Evolutionary conservation across 306 rosid genomes (phyloP), one percentile per base, ranked within the genome.

Genomic region (Medicago lupulina): DNA sequence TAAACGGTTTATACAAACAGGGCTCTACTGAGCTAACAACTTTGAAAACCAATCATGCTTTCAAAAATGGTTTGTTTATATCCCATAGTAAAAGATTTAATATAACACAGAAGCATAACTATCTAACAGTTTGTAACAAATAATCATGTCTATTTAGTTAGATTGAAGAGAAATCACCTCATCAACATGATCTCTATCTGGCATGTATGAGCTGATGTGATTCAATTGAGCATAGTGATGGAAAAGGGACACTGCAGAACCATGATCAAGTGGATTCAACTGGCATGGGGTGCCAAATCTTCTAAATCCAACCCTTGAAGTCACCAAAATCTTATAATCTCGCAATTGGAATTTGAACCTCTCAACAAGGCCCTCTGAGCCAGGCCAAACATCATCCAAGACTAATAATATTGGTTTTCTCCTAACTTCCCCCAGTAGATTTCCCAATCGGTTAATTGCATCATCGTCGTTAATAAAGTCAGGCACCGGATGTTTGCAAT

Each of bases 351-450:
- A 81, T 23, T 41, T 34, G 7, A 89, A 80, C 71, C 34, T 46
- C 51, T 46, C 6, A 85, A 83, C 73, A 64, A 89, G 82, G 66
- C 34, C 10, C 71, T 78, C 86, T 50, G 93, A 78, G 14, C 70
- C 84, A 8, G 54, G 71, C 91, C 93, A 87, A 70, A 91, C 91
- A 84, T 87, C 93, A 77, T 90, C 96, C 43, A 90, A 64, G 62
- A 90, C 86, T 84, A 87, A 53, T 83, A 90, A 53, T 36, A 81
- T 34, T 21, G 83, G 89, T 7, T 44, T 62, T 23, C 16, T 34
- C 9, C 67, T 70, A 44, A 75, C 53, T 23, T 60, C 50, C 63
- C 63, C 73, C 60, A 85, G 58, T 74, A 84, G 70, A 28, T 9
- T 3, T 55, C 75, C 75, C 59, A 89, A 55, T 58, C 28, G 25